Evolutionary conservation across 2,329 filamentous ascomycete species (phyloP).

Genomic region (Botryotinia calthae): DNA sequence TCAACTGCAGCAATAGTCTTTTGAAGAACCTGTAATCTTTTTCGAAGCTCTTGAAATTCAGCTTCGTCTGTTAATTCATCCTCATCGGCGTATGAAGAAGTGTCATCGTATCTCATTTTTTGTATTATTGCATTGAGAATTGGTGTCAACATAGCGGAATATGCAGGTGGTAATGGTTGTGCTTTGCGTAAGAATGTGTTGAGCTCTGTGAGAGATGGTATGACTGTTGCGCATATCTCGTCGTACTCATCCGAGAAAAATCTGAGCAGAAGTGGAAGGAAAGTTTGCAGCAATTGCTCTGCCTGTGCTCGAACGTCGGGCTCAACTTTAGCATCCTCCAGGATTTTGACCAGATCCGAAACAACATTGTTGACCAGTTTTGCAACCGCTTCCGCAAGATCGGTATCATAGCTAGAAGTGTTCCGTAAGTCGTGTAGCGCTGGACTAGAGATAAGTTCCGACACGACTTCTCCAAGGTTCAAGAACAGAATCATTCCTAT

Average conservation of each 20-base stretch:
- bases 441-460: constrained; percentile 80
- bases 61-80: constrained; percentile 95
- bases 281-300: constrained; percentile 76
- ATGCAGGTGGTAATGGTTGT: constrained; percentile 67
- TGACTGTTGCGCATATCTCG: constrained; percentile 94
- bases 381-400: constrained; percentile 90
- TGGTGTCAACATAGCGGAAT: constrained; percentile 78
- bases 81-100: constrained; percentile 87
- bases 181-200: constrained; percentile 86
- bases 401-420: constrained; percentile 87
- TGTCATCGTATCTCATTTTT: constrained; percentile 98
- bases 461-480: constrained; percentile 80
- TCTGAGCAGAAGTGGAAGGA: constrained; percentile 81
- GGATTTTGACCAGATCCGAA: constrained; percentile 79
- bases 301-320: constrained; percentile 69
- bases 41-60: constrained; percentile 92
- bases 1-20: constrained; percentile 90
- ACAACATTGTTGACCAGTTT: constrained; percentile 92
- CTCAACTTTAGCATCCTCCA: constrained; percentile 65
- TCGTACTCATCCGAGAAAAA: constrained; percentile 99
- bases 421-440: constrained; percentile 74
- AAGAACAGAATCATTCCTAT: constrained; percentile 90
- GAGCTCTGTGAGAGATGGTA: constrained; percentile 88
- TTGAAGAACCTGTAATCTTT: constrained; percentile 84
- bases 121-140: constrained; percentile 88